Evolutionary conservation across 73 alveolate genomes (phyloP).

Genomic region (Paramecium sonneborni): DNA sequence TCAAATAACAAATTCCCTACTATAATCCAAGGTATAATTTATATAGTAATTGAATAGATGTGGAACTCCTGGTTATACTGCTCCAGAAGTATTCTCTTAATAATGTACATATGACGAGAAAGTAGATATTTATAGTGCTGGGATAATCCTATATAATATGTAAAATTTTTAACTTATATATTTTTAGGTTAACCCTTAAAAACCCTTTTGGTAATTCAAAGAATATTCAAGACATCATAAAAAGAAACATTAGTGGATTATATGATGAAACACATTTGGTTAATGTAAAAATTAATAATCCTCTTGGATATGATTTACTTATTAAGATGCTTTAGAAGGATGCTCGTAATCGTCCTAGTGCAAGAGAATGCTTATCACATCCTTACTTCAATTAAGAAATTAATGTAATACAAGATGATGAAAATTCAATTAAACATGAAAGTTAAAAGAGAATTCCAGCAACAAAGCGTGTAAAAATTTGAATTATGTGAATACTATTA

Average conservation of each 20-base stretch:
- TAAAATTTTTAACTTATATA: not conserved
- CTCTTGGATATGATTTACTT: not conserved
- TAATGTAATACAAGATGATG: not conserved
- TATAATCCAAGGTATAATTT: not conserved
- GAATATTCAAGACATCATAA: not conserved
- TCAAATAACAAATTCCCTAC: not conserved
- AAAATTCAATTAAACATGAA: not conserved
- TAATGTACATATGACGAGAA: constrained; percentile 45
- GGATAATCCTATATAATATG: constrained; percentile 54
- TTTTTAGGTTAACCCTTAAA: not conserved
- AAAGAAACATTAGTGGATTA: not conserved
- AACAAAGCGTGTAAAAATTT: not conserved
- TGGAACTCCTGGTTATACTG: constrained; percentile 80
- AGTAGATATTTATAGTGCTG: constrained; percentile 62
- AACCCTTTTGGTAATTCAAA: constrained; percentile 14
- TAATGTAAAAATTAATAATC: not conserved
- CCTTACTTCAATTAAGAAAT: not conserved
- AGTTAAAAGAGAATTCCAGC: not conserved
- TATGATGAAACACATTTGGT: not conserved
- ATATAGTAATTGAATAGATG: constrained; percentile 45
- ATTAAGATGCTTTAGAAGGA: not conserved
- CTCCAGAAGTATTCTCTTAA: constrained; percentile 72
- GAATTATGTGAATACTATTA: not conserved
- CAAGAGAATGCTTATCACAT: not conserved
- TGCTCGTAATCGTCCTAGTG: not conserved